Conservation (phyloP, 1,284 basidiomycete genomes). For the Rugosomyces carneus region DNA sequence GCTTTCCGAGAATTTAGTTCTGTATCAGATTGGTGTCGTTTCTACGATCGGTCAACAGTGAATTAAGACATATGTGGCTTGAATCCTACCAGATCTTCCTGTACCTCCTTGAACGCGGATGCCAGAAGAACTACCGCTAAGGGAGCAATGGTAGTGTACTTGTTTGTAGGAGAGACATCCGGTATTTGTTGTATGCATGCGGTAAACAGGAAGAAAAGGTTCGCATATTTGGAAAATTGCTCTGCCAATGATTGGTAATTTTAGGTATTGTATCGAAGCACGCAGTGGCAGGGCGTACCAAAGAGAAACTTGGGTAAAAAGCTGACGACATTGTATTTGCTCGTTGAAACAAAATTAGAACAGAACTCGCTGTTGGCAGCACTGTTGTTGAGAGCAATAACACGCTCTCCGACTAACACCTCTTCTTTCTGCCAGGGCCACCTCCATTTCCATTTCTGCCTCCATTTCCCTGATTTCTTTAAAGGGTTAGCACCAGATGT, state of each 20-base stretch:
- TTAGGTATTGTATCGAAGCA: slow-evolving; percentile 8
- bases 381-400: slow-evolving; percentile 78
- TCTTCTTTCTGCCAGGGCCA: slow-evolving; percentile 77
- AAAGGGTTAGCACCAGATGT: slow-evolving; percentile 28
- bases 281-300: slow-evolving; percentile 47
- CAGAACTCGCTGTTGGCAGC: slow-evolving; percentile 62
- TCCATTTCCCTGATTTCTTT: slow-evolving; percentile 21
- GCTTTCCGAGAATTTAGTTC: slow-evolving; percentile 85
- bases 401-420: slow-evolving; percentile 55
- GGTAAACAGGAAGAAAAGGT: slow-evolving; percentile 98
- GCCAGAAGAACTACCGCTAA: slow-evolving; percentile 87
- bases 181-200: slow-evolving; percentile 98
- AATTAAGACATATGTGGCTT: slow-evolving; percentile 11
- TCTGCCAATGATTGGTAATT: slow-evolving; percentile 45
- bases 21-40: slow-evolving; percentile 93
- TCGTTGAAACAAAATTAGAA: slow-evolving; percentile 88
- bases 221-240: slow-evolving; percentile 98
- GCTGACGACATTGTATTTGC: slow-evolving; percentile 89
- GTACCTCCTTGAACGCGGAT: slow-evolving; percentile 94
- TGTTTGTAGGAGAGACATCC: slow-evolving; percentile 93
- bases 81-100: slow-evolving; percentile 76
- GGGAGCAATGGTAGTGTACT: slow-evolving; percentile 93
- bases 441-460: slow-evolving; percentile 46
- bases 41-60: slow-evolving; percentile 37
- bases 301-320: slow-evolving; percentile 93